phyloP scores from a whole-genome alignment of 345 rosid species.

The Lagerstroemia speciosa region DNA sequence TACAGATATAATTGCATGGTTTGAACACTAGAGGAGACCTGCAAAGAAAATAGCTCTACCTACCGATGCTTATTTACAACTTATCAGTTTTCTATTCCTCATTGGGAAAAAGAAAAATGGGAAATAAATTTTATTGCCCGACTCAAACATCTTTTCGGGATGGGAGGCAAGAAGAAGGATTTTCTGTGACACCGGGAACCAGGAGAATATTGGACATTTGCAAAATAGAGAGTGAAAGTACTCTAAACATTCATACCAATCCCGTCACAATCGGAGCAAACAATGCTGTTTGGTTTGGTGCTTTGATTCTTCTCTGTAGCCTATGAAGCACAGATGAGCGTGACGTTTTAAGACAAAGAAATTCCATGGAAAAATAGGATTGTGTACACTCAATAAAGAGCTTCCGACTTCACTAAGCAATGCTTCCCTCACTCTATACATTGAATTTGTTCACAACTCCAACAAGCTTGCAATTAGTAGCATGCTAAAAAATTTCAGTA shows the following conservation, averaged over 20 bases:
- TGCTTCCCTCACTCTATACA: not conserved
- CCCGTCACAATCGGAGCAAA: slow-evolving; percentile 74
- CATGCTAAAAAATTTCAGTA: not conserved
- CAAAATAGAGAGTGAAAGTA: not conserved
- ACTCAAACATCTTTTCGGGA: not conserved
- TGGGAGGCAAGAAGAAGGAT: not conserved
- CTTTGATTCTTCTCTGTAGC: slow-evolving; percentile 29
- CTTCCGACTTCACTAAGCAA: not conserved
- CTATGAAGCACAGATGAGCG: slow-evolving; percentile 29
- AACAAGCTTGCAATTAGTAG: not conserved
- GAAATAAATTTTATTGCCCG: not conserved
- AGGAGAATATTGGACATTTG: not conserved
- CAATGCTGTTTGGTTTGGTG: slow-evolving; percentile 45
- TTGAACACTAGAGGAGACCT: not conserved
- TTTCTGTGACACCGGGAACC: not conserved
- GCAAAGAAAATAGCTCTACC: not conserved
- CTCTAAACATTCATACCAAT: slow-evolving; percentile 32
- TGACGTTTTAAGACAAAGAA: not conserved
- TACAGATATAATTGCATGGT: not conserved
- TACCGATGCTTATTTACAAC: not conserved
- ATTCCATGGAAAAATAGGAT: not conserved
- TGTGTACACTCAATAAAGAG: not conserved
- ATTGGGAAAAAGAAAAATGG: not conserved
- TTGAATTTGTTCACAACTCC: not conserved
- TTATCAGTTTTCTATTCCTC: not conserved